These are phyloP conservation scores for Aspergillus hortae DNA, from an alignment of 2,329 filamentous ascomycete genomes.

Conservation along the genomic window DNA sequence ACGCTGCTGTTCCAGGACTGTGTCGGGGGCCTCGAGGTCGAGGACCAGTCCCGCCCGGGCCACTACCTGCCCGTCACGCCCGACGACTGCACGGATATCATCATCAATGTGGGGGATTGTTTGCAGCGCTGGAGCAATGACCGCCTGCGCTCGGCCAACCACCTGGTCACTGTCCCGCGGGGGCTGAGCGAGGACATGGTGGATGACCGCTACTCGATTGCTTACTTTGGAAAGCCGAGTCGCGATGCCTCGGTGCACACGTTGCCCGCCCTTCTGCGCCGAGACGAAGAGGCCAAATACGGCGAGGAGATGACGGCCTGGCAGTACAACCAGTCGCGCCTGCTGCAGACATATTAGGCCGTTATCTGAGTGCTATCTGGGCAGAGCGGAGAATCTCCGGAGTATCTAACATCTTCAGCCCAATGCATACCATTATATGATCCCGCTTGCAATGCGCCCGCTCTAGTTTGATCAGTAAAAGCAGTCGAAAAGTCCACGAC, in stretches of 20 bases:
- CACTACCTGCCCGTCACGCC: constrained; percentile 14
- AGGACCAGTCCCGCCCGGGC: constrained; percentile 15
- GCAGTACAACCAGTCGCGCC: not conserved
- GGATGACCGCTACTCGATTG: constrained; percentile 7
- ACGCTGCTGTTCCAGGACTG: constrained; percentile 13
- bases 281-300: not conserved
- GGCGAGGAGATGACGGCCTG: not conserved
- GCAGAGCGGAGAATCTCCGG: too few relatives aligned
- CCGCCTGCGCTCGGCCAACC: constrained; percentile 48
- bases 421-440: too few relatives aligned
- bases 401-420: too few relatives aligned
- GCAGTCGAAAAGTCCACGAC: too few relatives aligned
- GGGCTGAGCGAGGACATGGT: not conserved
- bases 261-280: not conserved
- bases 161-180: constrained; percentile 31
- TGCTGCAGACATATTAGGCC: not conserved
- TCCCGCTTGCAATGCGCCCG: too few relatives aligned
- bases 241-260: constrained; percentile 3
- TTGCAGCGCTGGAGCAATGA: constrained; percentile 52
- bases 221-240: constrained; percentile 14
- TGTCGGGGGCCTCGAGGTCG: constrained; percentile 17
- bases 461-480: too few relatives aligned
- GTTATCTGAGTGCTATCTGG: too few relatives aligned
- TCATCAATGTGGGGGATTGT: constrained; percentile 53
- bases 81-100: constrained; percentile 25